Evolutionary conservation across 1,284 basidiomycete genomes (phyloP).

Genomic region (Irpex rosettiformis): DNA sequence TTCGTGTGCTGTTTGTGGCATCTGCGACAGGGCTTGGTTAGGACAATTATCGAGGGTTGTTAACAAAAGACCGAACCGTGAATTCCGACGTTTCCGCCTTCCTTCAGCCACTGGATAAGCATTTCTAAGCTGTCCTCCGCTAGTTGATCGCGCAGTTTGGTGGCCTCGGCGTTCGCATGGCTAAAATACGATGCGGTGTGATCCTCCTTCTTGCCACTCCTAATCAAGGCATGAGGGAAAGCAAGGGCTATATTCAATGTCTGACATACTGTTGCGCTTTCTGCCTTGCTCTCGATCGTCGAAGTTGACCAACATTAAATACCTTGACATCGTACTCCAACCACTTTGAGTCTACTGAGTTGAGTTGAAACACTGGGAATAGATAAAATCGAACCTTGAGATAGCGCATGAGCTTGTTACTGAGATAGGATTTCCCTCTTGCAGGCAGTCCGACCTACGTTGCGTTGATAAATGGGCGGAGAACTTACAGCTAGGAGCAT

Average conservation of each 20-base stretch:
- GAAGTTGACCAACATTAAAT: constrained; percentile 96
- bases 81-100: constrained; percentile 96
- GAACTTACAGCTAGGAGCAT: constrained; percentile 18
- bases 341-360: constrained; percentile 60
- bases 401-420: constrained; percentile 82
- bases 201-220: constrained; percentile 81
- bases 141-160: constrained; percentile 75
- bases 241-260: background rate
- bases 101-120: constrained; percentile 92
- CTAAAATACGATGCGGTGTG: constrained; percentile 94
- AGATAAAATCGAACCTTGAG: constrained; percentile 49
- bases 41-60: background rate
- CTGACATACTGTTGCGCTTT: constrained; percentile 64
- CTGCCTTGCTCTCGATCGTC: constrained; percentile 82
- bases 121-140: constrained; percentile 93
- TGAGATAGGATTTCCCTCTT: constrained; percentile 81
- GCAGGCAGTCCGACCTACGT: constrained; percentile 80
- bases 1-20: constrained; percentile 89
- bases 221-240: constrained; percentile 22
- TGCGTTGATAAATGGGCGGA: constrained; percentile 27
- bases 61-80: constrained; percentile 61
- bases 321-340: constrained; percentile 97
- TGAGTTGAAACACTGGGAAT: background rate
- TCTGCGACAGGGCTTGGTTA: constrained; percentile 43
- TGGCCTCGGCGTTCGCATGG: constrained; percentile 81